Conservation (phyloP, 179 eudicot species). For the Spinacia oleracea region DNA sequence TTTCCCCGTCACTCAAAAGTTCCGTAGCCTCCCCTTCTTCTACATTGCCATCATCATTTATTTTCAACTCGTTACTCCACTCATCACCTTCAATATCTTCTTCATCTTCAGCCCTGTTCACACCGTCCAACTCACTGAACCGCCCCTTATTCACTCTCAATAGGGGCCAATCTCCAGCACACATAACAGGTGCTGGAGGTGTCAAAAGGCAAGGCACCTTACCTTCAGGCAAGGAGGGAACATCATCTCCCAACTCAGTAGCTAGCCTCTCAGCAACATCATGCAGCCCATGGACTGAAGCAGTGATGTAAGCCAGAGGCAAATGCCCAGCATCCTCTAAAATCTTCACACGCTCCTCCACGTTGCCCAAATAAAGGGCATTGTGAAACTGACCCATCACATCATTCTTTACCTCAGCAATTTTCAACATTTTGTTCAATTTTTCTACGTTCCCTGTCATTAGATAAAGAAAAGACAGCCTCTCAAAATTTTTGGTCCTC, state of each 20-base stretch:
- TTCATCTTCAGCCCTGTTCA: slow-evolving; percentile 61
- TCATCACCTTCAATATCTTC: slow-evolving; percentile 66
- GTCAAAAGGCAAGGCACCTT: slow-evolving; percentile 69
- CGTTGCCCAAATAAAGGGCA: slow-evolving; percentile 86
- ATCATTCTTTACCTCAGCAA: slow-evolving; percentile 90
- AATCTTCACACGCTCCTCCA: slow-evolving; percentile 83
- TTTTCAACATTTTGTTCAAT: slow-evolving; percentile 83
- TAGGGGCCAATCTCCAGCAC: slow-evolving; percentile 92
- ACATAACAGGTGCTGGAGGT: slow-evolving; percentile 76
- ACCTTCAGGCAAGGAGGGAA: slow-evolving; percentile 69
- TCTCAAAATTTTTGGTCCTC: slow-evolving; percentile 89
- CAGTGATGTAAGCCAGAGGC: slow-evolving; percentile 89
- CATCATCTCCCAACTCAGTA: slow-evolving; percentile 64
- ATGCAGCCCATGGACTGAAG: slow-evolving; percentile 72
- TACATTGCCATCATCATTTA: slow-evolving; percentile 53
- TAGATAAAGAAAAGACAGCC: slow-evolving; percentile 87
- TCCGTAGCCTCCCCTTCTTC: slow-evolving; percentile 53
- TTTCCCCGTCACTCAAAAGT: slow-evolving; percentile 50
- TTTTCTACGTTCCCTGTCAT: slow-evolving; percentile 86
- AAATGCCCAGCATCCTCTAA: slow-evolving; percentile 82
- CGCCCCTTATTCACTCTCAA: slow-evolving; percentile 84
- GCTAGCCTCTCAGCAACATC: slow-evolving; percentile 71
- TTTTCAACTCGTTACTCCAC: slow-evolving; percentile 80
- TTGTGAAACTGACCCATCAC: slow-evolving; percentile 98
- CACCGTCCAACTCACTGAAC: slow-evolving; percentile 65